Conservation (phyloP, 2,329 filamentous ascomycete genomes). For the Sclerotinia glacialis region DNA sequence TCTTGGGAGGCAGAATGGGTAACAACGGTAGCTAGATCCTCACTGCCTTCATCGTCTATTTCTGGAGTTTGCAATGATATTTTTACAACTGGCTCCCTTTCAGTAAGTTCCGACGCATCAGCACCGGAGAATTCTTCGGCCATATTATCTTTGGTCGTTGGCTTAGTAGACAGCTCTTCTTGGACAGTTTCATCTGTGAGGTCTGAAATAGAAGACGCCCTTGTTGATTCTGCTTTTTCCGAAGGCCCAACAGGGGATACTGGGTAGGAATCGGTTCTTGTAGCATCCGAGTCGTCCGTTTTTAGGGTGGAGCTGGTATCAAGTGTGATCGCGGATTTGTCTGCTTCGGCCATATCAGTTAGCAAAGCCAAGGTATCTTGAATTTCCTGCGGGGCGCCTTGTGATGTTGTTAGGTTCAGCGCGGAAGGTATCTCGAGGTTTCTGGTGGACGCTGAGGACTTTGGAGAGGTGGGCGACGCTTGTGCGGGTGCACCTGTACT, state of each 20-base stretch:
- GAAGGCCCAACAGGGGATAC: conserved; percentile 55
- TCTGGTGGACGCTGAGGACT: conserved; percentile 17
- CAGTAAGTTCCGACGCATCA: not conserved
- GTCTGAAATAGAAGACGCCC: conserved; percentile 62
- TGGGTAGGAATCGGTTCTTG: conserved; percentile 56
- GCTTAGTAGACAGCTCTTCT: conserved; percentile 29
- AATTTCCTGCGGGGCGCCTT: conserved; percentile 28
- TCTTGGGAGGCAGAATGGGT: not conserved
- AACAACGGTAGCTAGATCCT: not conserved
- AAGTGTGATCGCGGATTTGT: conserved; percentile 56
- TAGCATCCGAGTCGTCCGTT: conserved; percentile 38
- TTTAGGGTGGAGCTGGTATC: conserved; percentile 45
- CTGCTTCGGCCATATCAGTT: conserved; percentile 40
- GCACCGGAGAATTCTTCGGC: not conserved
- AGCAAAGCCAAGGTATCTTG: conserved; percentile 33
- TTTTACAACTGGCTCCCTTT: not conserved
- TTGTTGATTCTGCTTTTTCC: conserved; percentile 58
- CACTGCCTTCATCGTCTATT: not conserved
- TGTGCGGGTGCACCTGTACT: conserved; percentile 32
- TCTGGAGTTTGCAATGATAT: conserved; percentile 3
- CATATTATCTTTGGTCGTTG: conserved; percentile 11
- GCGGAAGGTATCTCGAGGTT: conserved; percentile 21
- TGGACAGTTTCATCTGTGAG: conserved; percentile 59
- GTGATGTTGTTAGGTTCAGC: conserved; percentile 10
- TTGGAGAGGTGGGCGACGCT: conserved; percentile 16